These are phyloP conservation scores for Neurospora terricola DNA, from an alignment of 495 filamentous ascomycete species.

Conservation along the genomic window DNA sequence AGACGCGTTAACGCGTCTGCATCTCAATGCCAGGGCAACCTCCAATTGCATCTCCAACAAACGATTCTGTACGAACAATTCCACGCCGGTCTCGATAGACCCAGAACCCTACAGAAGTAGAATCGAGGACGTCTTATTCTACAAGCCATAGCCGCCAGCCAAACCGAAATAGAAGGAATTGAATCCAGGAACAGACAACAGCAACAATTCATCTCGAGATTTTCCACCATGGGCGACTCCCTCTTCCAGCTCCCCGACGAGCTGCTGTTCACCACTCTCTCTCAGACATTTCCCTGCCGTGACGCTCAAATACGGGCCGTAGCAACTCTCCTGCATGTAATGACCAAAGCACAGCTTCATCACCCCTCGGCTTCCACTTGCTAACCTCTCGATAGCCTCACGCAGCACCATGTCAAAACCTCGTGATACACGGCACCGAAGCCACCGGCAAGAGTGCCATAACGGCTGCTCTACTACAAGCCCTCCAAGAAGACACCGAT, in stretches of 20 bases:
- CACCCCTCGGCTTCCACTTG: neutral
- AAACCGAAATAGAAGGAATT: too few relatives aligned
- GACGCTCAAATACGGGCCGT: conserved; percentile 54
- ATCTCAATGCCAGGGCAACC: neutral
- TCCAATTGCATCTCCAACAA: neutral
- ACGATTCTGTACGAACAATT: neutral
- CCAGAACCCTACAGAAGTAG: neutral
- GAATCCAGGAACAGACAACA: neutral
- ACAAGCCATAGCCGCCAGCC: neutral
- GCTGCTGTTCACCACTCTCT: conserved; percentile 41
- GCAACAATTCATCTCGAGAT: neutral
- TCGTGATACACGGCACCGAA: conserved; percentile 78
- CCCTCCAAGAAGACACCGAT: conserved; percentile 1
- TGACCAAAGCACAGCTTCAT: conserved; percentile 10
- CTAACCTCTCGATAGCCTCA: conserved; percentile 18
- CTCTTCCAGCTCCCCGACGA: conserved; percentile 43
- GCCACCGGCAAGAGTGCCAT: conserved; percentile 85
- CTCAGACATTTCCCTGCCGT: conserved; percentile 46
- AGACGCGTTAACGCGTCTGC: neutral
- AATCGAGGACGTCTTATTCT: neutral
- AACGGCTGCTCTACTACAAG: conserved; percentile 48
- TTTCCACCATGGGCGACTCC: conserved; percentile 7
- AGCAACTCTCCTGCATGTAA: conserved; percentile 50
- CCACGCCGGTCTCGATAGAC: neutral
- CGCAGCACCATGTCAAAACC: conserved; percentile 40